Evolutionary conservation across 495 filamentous ascomycete genomes (phyloP), one percentile per base, ranked within the genome.

Genomic region (Podospora pseudocomata): DNA sequence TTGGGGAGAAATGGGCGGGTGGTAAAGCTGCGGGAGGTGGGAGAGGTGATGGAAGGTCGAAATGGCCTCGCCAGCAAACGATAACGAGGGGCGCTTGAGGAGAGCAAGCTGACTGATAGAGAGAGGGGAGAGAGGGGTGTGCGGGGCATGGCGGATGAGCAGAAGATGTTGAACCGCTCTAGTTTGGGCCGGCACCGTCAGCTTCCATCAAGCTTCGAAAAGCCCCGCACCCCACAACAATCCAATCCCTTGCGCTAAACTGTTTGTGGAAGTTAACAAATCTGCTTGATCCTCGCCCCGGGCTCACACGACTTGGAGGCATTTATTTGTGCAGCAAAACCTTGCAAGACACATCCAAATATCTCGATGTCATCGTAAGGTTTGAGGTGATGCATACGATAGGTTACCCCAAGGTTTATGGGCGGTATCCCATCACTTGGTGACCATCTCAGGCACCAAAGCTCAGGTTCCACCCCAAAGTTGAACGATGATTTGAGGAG

Each of bases 101-200:
- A 65, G 20, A 65, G 19, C 39, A 63, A 28, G 26, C 62, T 66
- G 23, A 30, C 63, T 6, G 58, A 49, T 5, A 60, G 9, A 56
- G 63, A 54, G 69, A 68, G 63, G 65, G 62, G 9, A 56, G 63
- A 54, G 69, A 68, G 63, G 65, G 62, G 58, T 44, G 57, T 67
- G 69, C 65, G 69, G 69, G 69, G 69, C 69, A 71, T 71, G 63
- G 20, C 30, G 63, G 44, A 59, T n/a, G 26, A 30, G 32, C 13
- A 15, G 28, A 53, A 15, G 60, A 58, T 63, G 54, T 64, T 49
- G 63, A 39, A 70, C 34, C 56, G 34, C 54, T 49, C 55, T 54
- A 1, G n/a, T 53, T 39, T 19, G 11, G 18, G 20, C 3, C 5
- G 32, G 32, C 9, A 3, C 44, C 26, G 20, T 11, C 27, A 13